phyloP scores from a whole-genome alignment of 73 alveolate species.

The Paramecium caudatum region DNA sequence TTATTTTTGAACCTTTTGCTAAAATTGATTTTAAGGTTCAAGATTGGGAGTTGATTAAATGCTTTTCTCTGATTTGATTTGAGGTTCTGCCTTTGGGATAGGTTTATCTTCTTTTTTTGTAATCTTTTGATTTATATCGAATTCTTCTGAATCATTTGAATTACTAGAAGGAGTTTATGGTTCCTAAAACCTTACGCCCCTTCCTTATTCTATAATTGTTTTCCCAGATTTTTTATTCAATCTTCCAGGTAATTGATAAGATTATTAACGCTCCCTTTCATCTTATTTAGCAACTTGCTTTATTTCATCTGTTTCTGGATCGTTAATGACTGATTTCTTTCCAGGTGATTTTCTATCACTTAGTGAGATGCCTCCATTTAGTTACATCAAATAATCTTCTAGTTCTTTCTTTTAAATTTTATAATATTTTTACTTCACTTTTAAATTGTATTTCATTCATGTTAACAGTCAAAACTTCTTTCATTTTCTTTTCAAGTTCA shows the following conservation, averaged over 20 bases:
- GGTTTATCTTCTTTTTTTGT: background rate
- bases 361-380: background rate
- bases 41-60: too few relatives aligned
- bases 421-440: constrained; percentile 27
- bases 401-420: constrained; percentile 21
- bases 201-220: background rate
- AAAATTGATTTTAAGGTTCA: too few relatives aligned
- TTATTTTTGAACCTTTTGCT: too few relatives aligned
- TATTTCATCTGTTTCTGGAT: background rate
- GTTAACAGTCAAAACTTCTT: background rate
- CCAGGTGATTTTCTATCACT: constrained; percentile 3
- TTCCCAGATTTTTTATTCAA: background rate
- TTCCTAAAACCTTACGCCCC: background rate
- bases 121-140: background rate
- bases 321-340: background rate
- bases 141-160: constrained; percentile 36
- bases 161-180: constrained; percentile 6
- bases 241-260: background rate
- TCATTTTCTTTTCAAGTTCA: constrained; percentile 15
- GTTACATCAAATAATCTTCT: constrained; percentile 11
- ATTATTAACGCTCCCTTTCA: background rate
- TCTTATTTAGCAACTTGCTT: background rate
- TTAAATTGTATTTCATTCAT: constrained; percentile 22
- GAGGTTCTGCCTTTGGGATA: background rate
- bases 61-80: too few relatives aligned